Conservation (phyloP, 768 basidiomycete species). For the Tulasnella sp. region DNA sequence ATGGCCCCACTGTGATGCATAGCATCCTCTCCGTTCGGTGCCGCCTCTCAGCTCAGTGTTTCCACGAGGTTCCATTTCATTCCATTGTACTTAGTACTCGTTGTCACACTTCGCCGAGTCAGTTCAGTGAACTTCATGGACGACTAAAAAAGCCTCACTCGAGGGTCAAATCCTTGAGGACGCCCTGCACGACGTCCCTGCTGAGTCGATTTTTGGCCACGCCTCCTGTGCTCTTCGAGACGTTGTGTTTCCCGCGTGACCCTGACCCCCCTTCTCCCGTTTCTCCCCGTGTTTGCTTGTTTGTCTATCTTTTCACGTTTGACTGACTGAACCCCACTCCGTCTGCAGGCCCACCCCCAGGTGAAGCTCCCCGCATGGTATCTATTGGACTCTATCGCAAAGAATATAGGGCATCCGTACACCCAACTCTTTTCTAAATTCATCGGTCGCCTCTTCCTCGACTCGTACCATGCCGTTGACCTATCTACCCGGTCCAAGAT, state of each 20-base stretch:
- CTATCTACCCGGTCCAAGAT: constrained; percentile 80
- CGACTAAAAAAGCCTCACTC: not conserved
- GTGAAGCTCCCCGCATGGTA: constrained; percentile 93
- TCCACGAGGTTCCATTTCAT: not conserved
- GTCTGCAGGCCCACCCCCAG: constrained; percentile 67
- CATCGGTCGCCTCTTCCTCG: constrained; percentile 76
- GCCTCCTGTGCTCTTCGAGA: constrained; percentile 1
- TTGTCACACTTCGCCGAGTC: not conserved
- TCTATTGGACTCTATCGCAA: constrained; percentile 91
- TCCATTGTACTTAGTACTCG: not conserved
- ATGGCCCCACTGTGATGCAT: not conserved
- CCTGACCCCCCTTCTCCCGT: not conserved
- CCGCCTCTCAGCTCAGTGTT: not conserved
- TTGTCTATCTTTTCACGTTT: not conserved
- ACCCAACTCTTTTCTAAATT: constrained; percentile 74
- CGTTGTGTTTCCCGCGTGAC: not conserved
- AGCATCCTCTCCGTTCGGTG: not conserved
- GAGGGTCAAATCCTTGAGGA: not conserved
- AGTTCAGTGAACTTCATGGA: constrained; percentile 1
- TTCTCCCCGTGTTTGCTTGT: not conserved
- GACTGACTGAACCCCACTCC: constrained; percentile 27
- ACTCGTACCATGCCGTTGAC: constrained; percentile 83
- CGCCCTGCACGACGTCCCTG: not conserved
- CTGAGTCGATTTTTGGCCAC: not conserved
- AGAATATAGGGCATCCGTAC: constrained; percentile 92